These are phyloP conservation scores for Candida ipomoeae DNA, from an alignment of 805 yeast species.

Conservation along the genomic window DNA sequence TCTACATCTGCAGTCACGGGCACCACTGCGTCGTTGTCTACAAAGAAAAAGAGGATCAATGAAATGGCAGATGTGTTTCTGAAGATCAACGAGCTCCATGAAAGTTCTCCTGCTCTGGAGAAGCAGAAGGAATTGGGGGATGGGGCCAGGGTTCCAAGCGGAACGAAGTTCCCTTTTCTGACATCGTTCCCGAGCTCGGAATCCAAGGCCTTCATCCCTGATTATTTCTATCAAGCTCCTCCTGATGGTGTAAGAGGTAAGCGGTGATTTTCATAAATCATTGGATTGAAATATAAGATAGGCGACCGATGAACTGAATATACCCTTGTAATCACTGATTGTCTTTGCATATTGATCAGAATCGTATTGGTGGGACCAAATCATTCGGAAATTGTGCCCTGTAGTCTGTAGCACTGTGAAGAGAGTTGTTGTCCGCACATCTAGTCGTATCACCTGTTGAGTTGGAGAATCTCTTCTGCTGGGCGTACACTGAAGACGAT, in stretches of 20 bases:
- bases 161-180: constrained; percentile 4
- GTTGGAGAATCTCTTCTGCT: neutral
- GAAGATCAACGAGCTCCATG: constrained; percentile 35
- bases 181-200: constrained; percentile 15
- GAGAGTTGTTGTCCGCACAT: neutral
- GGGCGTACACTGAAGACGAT: neutral
- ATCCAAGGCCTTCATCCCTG: constrained; percentile 17
- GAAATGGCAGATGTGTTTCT: constrained; percentile 41
- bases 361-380: neutral
- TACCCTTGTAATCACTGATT: neutral
- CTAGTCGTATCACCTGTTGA: neutral
- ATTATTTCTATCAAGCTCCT: constrained; percentile 15
- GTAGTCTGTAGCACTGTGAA: neutral
- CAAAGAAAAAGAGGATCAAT: constrained; percentile 34
- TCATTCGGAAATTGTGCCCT: neutral
- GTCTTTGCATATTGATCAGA: too few relatives aligned
- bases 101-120: constrained; percentile 7
- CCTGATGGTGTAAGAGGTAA: constrained; percentile 25
- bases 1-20: constrained; percentile 15
- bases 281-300: neutral
- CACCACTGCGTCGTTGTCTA: constrained; percentile 27
- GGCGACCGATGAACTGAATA: neutral
- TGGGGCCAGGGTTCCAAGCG: constrained; percentile 6
- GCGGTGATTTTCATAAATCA: constrained; percentile 3
- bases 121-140: constrained; percentile 8